Evolutionary conservation across 83 land plant genomes (phyloP).

Genomic region (Diphasiastrum complanatum): DNA sequence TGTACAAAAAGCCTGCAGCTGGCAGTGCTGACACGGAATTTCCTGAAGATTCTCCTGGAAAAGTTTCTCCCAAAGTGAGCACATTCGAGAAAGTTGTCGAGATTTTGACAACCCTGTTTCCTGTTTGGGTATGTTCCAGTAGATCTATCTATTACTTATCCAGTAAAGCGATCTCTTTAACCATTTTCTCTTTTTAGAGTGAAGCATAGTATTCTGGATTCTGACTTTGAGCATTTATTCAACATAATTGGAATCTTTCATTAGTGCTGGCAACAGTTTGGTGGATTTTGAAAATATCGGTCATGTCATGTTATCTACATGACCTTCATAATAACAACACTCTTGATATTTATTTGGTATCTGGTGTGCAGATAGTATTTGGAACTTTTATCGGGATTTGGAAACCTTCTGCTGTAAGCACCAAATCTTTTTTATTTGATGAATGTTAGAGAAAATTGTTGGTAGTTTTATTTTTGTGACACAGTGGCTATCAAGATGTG

Average conservation of each 20-base stretch:
- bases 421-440: not conserved
- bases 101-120: slow-evolving; percentile 87
- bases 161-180: not conserved
- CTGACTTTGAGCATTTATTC: not conserved
- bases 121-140: slow-evolving; percentile 64
- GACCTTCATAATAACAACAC: too few relatives aligned
- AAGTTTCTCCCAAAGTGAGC: too few relatives aligned
- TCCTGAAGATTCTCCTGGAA: too few relatives aligned
- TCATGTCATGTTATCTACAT: not conserved
- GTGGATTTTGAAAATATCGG: not conserved
- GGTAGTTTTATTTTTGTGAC: too few relatives aligned
- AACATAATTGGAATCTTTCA: not conserved
- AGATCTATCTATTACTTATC: not conserved
- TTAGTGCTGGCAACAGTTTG: not conserved
- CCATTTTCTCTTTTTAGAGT: not conserved
- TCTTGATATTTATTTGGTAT: not conserved
- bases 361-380: slow-evolving; percentile 54
- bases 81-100: slow-evolving; percentile 86
- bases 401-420: slow-evolving; percentile 79
- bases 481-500: too few relatives aligned
- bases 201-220: too few relatives aligned
- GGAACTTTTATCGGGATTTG: slow-evolving; percentile 87
- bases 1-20: too few relatives aligned
- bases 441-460: not conserved
- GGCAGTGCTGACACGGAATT: too few relatives aligned